Conservation (phyloP, 139 green algal species). For the Gonium pectorale region DNA sequence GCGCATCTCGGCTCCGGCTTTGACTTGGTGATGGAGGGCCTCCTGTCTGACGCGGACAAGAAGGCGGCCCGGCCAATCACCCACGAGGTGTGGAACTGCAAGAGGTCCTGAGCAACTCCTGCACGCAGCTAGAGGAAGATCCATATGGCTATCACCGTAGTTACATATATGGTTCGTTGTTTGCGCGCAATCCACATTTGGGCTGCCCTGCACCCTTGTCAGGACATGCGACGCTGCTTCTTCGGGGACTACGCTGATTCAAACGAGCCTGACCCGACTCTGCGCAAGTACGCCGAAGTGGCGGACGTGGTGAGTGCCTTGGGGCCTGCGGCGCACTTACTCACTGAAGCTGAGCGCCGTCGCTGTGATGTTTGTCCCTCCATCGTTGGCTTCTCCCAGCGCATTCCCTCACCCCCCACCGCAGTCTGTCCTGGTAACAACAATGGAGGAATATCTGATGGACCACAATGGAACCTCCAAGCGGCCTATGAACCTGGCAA, state of each 20-base stretch:
- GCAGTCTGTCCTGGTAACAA: slow-evolving; percentile 37
- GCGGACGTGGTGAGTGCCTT: slow-evolving; percentile 13
- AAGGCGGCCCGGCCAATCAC: slow-evolving; percentile 5
- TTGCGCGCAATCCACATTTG: too few species aligned
- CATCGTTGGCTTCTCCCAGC: too few species aligned
- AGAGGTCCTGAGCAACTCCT: not conserved
- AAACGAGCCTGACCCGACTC: slow-evolving; percentile 48
- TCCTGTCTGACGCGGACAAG: slow-evolving; percentile 15
- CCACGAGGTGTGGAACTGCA: slow-evolving; percentile 10
- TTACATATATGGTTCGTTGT: too few species aligned
- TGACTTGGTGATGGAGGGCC: slow-evolving; percentile 52
- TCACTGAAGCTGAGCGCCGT: not conserved
- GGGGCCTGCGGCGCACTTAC: not conserved
- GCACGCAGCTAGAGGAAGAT: too few species aligned
- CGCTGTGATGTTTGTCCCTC: too few species aligned
- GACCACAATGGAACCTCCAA: slow-evolving; percentile 84
- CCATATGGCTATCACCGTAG: too few species aligned
- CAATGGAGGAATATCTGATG: slow-evolving; percentile 76
- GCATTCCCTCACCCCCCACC: not conserved
- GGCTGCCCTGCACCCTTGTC: not conserved
- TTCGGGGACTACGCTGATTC: slow-evolving; percentile 83
- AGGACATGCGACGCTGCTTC: slow-evolving; percentile 79
- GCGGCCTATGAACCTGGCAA: slow-evolving; percentile 82
- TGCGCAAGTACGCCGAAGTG: slow-evolving; percentile 60
- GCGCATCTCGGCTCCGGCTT: slow-evolving; percentile 48